Percentiles rank a stretch among this genome's conserved stretches.
phyloP scores from a whole-genome alignment of 2,329 filamentous ascomycete species.

The Epichloe brachyelytri region DNA sequence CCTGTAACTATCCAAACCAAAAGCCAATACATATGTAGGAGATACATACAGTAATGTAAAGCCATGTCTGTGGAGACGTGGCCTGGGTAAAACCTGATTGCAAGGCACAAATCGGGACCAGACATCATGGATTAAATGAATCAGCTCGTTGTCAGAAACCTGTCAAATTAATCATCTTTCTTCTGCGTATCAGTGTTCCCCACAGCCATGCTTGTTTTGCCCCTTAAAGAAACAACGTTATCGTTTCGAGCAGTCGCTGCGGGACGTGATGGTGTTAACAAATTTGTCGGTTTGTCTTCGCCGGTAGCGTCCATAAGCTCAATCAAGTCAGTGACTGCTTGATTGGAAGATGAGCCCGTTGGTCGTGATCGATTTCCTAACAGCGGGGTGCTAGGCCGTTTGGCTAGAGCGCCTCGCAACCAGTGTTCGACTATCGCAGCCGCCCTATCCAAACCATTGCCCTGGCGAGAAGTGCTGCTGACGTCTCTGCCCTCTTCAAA shows the following conservation, averaged over 20 bases:
- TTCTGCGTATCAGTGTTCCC: conserved; percentile 13
- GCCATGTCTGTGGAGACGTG: not conserved
- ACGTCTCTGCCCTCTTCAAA: conserved; percentile 34
- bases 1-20: not conserved
- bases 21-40: not conserved
- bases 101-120: not conserved
- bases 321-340: conserved; percentile 49
- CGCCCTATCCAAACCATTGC: conserved; percentile 60
- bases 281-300: conserved; percentile 27
- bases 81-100: not conserved
- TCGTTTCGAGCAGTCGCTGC: conserved; percentile 23
- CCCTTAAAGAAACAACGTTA: conserved; percentile 24
- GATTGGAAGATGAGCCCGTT: conserved; percentile 8
- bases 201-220: conserved; percentile 18
- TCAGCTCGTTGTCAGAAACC: not conserved
- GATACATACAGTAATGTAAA: not conserved
- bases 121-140: not conserved
- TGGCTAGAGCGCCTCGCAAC: conserved; percentile 69
- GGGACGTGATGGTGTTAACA: conserved; percentile 20
- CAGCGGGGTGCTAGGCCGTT: conserved; percentile 40
- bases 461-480: conserved; percentile 29
- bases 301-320: conserved; percentile 53
- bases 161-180: conserved; percentile 25
- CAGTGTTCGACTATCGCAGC: conserved; percentile 82
- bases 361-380: conserved; percentile 26